Base-by-base conservation (phyloP, 495 filamentous ascomycete genomes). In the Annulohypoxylon stygium region DNA sequence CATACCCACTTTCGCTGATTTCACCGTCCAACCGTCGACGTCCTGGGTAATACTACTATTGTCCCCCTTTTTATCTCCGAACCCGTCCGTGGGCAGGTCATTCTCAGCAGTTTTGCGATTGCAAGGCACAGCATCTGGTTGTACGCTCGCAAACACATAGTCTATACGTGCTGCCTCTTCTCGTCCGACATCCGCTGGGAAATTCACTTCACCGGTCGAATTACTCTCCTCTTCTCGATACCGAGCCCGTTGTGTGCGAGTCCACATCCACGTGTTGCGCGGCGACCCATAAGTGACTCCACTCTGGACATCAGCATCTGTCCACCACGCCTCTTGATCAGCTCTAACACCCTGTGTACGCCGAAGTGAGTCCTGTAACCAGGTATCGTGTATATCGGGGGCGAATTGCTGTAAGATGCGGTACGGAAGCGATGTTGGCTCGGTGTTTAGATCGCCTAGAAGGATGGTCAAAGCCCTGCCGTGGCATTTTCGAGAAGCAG, bases 181-280 rank as follows among this genome's bases (percentile, higher is more conserved):
- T 47, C 16, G 43, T 47, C 43, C 43, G 43, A 20, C n/a, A 3
- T 20, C 43, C 14, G 43, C n/a, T 16, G 43, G 43, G 4, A 20
- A 20, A 47, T 1, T 16, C n/a, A 18, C 4, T 20, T 47, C 43
- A 12, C 43, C 18, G 18, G 16, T 8, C 43, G 43, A 9, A 47
- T n/a, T 20, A 8, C n/a, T 6, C 43, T n/a, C 5, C 8, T 20
- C n/a, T 20, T 16, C 16, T 6, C 18, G 43, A 20, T 47, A 47
- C 16, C 5, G 43, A n/a, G 41, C 41, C 41, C 41, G 41, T 45
- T 45, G 41, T 12, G 14, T 12, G 41, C 41, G 41, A 20, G 43
- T 47, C 43, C 43, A 47, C 43, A 47, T 47, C 43, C 43, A 47
- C 4, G 43, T 47, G 43, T 47, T 47, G 16, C 18, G 18, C 43